These are phyloP conservation scores for Yamadazyma nakazawae DNA, from an alignment of 805 yeast genomes.

Conservation along the genomic window DNA sequence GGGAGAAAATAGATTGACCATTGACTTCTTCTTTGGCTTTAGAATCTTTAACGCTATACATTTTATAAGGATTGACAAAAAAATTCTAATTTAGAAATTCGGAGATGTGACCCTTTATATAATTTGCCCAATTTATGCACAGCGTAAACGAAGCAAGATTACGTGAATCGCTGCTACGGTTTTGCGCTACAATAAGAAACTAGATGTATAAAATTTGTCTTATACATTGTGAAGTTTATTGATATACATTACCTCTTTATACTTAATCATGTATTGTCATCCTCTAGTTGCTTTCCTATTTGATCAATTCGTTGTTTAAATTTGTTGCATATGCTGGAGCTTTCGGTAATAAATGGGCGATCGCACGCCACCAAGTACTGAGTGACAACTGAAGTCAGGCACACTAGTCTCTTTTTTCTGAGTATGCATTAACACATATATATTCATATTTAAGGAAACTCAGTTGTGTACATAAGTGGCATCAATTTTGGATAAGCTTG, in stretches of 20 bases:
- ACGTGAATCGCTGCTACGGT: too few species aligned
- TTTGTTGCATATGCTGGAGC: not conserved
- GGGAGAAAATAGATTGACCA: constrained; percentile 15
- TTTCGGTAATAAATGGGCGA: not conserved
- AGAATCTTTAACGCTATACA: constrained; percentile 7
- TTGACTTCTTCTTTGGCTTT: constrained; percentile 9
- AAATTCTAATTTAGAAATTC: not conserved
- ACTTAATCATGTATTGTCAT: too few species aligned
- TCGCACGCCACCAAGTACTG: not conserved
- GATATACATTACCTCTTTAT: too few species aligned
- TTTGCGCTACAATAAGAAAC: too few species aligned
- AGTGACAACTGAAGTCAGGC: not conserved
- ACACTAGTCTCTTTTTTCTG: not conserved
- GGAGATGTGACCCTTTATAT: constrained; percentile 10
- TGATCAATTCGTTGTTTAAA: not conserved
- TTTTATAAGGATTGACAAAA: not conserved
- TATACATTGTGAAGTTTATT: too few species aligned
- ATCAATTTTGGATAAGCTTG: constrained; percentile 77
- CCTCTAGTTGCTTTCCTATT: too few species aligned
- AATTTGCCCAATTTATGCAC: constrained; percentile 4
- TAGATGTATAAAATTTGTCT: too few species aligned
- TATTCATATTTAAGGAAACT: not conserved
- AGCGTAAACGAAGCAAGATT: too few species aligned
- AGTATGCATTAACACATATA: not conserved
- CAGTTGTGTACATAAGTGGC: constrained; percentile 62